Conservation (phyloP, 2,329 filamentous ascomycete species). For the Karstenula rhodostoma region DNA sequence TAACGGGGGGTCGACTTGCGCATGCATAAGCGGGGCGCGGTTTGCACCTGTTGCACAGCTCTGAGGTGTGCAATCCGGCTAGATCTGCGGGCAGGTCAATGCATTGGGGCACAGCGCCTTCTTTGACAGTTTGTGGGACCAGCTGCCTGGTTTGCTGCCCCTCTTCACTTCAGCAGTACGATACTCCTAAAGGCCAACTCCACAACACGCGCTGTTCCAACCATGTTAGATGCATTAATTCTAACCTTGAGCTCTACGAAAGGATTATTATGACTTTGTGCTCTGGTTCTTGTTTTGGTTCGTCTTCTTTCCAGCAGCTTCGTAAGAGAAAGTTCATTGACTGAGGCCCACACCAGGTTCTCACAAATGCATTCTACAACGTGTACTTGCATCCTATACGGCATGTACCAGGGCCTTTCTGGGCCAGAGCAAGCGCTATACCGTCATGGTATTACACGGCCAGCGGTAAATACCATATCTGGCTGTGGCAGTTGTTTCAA, state of each 20-base stretch:
- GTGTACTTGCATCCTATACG: constrained; percentile 3
- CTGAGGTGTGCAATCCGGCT: no score
- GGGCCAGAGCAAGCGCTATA: not conserved
- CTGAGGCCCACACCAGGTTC: not conserved
- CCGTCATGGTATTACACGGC: not conserved
- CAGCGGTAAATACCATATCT: not conserved
- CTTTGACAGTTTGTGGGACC: no score
- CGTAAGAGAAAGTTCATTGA: not conserved
- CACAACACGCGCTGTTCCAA: not conserved
- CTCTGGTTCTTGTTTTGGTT: not conserved
- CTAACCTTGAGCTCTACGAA: not conserved
- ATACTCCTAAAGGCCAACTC: no score
- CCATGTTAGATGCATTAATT: not conserved
- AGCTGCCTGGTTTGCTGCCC: no score
- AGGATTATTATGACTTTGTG: not conserved
- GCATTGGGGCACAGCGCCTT: no score
- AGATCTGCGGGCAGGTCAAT: no score
- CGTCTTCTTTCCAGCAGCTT: not conserved
- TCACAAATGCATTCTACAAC: not conserved
- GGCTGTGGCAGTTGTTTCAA: constrained; percentile 6
- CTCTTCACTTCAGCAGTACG: no score
- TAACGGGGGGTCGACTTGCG: no score
- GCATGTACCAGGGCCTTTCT: constrained; percentile 1
- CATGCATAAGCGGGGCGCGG: not conserved
- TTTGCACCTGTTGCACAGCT: no score